These are phyloP conservation scores for Saccharomycopsis fibuligera DNA, from an alignment of 805 yeast genomes.

Conservation along the genomic window DNA sequence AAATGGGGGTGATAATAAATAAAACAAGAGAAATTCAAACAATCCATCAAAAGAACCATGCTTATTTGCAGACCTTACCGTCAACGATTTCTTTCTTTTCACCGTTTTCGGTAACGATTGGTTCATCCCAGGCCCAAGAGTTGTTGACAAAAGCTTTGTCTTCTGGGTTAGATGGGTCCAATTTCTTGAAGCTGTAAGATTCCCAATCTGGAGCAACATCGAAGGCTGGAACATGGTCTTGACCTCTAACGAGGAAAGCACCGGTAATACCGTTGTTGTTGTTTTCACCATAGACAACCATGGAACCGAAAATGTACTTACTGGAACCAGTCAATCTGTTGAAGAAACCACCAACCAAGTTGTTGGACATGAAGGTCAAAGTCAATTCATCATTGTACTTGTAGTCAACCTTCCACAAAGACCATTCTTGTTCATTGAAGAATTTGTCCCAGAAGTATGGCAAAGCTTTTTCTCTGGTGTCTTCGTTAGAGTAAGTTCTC, in stretches of 20 bases:
- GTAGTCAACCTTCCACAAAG: slow-evolving; percentile 91
- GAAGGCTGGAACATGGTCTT: slow-evolving; percentile 84
- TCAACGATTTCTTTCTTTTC: slow-evolving; percentile 84
- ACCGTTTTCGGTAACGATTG: slow-evolving; percentile 73
- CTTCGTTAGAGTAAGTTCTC: slow-evolving; percentile 94
- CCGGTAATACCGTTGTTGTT: slow-evolving; percentile 96
- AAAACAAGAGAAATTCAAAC: too few species aligned
- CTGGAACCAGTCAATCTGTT: slow-evolving; percentile 73
- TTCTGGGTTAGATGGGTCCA: slow-evolving; percentile 72
- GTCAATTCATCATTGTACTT: slow-evolving; percentile 98
- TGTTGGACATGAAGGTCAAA: slow-evolving; percentile 95
- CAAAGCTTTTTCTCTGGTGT: slow-evolving; percentile 86
- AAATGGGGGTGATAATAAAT: too few species aligned
- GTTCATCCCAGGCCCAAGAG: slow-evolving; percentile 99
- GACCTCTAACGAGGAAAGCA: slow-evolving; percentile 80
- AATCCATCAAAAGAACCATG: neutral
- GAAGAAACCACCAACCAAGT: slow-evolving; percentile 97
- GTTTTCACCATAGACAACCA: slow-evolving; percentile 97
- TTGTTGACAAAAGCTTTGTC: slow-evolving; percentile 77
- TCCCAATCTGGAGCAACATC: slow-evolving; percentile 99
- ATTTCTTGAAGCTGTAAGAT: slow-evolving; percentile 76
- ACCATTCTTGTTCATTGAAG: slow-evolving; percentile 89
- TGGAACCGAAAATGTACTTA: slow-evolving; percentile 88
- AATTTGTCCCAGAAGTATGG: slow-evolving; percentile 97
- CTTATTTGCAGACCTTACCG: slow-evolving; percentile 94